Percentiles rank a stretch among this genome's conserved stretches.
These are phyloP conservation scores for Malassezia equina DNA, from an alignment of 1,284 basidiomycete species.

Conservation along the genomic window DNA sequence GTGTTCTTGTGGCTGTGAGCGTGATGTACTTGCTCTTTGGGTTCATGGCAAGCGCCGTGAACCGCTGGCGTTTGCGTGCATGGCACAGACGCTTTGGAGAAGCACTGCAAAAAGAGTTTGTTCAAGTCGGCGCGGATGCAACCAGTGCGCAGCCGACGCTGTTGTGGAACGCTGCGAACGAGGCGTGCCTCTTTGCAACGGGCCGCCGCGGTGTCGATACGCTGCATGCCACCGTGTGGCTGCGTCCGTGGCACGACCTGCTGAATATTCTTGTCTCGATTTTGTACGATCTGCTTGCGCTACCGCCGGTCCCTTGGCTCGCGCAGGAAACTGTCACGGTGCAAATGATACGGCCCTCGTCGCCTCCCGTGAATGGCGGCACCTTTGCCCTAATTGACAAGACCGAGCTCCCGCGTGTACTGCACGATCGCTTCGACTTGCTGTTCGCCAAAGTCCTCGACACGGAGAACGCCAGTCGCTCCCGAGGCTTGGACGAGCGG, in stretches of 20 bases:
- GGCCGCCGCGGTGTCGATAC: conserved; percentile 36
- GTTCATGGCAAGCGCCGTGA: conserved; percentile 1
- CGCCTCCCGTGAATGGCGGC: conserved; percentile 26
- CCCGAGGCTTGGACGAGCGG: conserved; percentile 30
- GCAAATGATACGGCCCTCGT: conserved; percentile 30
- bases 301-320: conserved; percentile 21
- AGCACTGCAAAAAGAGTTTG: conserved; percentile 15
- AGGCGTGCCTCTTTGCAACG: conserved; percentile 39
- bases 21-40: conserved; percentile 4
- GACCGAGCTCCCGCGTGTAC: conserved; percentile 25
- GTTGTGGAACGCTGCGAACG: conserved; percentile 40
- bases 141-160: conserved; percentile 17
- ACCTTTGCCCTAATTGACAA: conserved; percentile 44
- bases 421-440: conserved; percentile 37
- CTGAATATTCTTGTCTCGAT: conserved; percentile 18
- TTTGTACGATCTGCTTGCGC: conserved; percentile 26
- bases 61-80: neutral
- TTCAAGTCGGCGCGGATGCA: conserved; percentile 21
- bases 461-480: conserved; percentile 21
- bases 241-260: conserved; percentile 37
- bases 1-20: neutral
- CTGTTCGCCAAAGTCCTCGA: conserved; percentile 38
- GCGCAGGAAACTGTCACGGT: conserved; percentile 30
- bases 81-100: neutral
- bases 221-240: conserved; percentile 29